Conservation (phyloP, 2,329 filamentous ascomycete species). For the Nectriaceae sp. region DNA sequence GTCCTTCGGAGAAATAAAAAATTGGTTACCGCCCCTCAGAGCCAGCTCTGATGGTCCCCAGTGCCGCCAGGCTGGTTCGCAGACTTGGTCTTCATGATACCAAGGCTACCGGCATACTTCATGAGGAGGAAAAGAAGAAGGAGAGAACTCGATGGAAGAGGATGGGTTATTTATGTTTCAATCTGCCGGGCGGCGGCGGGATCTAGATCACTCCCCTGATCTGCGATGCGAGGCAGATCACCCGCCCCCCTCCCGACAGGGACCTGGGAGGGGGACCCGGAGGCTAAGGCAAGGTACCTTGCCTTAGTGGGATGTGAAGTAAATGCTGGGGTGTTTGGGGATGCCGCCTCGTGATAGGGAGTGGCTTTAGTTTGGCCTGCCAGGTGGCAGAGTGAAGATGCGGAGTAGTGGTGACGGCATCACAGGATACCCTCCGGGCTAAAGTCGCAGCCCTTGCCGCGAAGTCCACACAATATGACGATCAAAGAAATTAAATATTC, state of each 20-base stretch:
- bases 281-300: neutral
- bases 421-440: neutral
- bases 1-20: neutral
- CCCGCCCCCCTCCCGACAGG: neutral
- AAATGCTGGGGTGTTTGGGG: neutral
- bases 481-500: neutral
- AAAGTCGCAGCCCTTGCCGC: neutral
- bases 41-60: neutral
- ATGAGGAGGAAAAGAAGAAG: neutral
- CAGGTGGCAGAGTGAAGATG: too few relatives aligned
- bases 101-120: neutral
- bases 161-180: neutral
- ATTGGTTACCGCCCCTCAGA: neutral
- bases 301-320: neutral
- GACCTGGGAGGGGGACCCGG: neutral
- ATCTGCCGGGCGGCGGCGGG: neutral
- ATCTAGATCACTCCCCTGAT: neutral
- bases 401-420: neutral
- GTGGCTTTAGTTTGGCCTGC: too few relatives aligned
- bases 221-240: neutral
- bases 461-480: neutral
- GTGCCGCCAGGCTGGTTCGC: neutral
- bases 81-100: neutral
- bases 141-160: neutral
- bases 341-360: too few relatives aligned